Conservation (phyloP, 148 eudicot species). For the Fagopyrum tataricum region DNA sequence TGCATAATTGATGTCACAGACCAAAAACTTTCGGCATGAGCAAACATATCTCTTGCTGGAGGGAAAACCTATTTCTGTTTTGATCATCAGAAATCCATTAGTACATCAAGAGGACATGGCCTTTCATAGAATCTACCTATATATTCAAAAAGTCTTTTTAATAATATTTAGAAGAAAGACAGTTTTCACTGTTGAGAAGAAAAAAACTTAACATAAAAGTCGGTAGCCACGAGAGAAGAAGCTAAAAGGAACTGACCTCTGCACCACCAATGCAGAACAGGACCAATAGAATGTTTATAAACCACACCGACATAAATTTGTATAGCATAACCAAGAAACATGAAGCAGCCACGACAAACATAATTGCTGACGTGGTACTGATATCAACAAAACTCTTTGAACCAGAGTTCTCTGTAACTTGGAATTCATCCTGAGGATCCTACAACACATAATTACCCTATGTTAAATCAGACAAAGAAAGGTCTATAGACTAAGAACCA, state of each 20-base stretch:
- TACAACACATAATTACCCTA: background rate
- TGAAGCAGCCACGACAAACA: constrained; percentile 84
- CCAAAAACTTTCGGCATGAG: no score
- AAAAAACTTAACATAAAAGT: background rate
- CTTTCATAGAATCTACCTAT: background rate
- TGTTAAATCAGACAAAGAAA: background rate
- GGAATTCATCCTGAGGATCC: constrained; percentile 9
- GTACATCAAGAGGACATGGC: no score
- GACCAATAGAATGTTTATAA: constrained; percentile 86
- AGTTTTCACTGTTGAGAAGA: background rate
- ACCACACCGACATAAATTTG: constrained; percentile 94
- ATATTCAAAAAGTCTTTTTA: no score
- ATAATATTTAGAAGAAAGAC: background rate
- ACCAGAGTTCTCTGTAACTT: constrained; percentile 15
- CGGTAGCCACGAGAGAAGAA: background rate
- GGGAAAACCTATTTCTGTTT: no score
- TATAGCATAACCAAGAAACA: constrained; percentile 92
- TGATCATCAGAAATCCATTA: no score
- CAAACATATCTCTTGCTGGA: no score
- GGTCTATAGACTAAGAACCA: background rate
- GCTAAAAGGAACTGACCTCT: constrained; percentile 53
- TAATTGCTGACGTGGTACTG: constrained; percentile 75
- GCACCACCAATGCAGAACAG: constrained; percentile 92
- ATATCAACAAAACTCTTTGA: constrained; percentile 70
- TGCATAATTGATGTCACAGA: no score